These are phyloP conservation scores for Lachnum nothofagi DNA, from an alignment of 2,329 filamentous ascomycete genomes.

Conservation along the genomic window DNA sequence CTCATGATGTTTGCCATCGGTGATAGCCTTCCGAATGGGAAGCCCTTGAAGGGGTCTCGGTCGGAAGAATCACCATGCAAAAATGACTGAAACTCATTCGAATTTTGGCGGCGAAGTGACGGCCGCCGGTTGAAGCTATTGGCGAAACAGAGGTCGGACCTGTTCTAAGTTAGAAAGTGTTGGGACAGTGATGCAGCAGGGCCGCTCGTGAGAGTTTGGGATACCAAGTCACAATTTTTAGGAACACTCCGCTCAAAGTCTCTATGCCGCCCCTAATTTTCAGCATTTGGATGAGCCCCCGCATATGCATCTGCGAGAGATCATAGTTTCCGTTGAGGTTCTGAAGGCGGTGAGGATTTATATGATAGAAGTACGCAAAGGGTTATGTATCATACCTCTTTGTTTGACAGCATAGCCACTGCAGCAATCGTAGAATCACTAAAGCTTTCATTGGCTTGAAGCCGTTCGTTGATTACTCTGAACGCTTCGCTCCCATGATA, in stretches of 20 bases:
- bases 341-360: not conserved
- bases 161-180: not conserved
- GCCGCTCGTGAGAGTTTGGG: not conserved
- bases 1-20: slow-evolving; percentile 9
- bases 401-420: slow-evolving; percentile 19
- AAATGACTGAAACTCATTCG: not conserved
- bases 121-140: slow-evolving; percentile 13
- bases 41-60: no score
- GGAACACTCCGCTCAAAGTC: slow-evolving; percentile 6
- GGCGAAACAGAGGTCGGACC: slow-evolving; percentile 16
- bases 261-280: slow-evolving; percentile 8
- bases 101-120: slow-evolving; percentile 6
- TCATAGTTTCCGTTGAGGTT: slow-evolving; percentile 17
- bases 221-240: slow-evolving; percentile 14
- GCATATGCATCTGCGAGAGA: slow-evolving; percentile 13
- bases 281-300: slow-evolving; percentile 11
- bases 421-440: slow-evolving; percentile 17
- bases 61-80: no score
- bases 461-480: slow-evolving; percentile 13
- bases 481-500: slow-evolving; percentile 20
- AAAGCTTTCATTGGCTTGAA: not conserved
- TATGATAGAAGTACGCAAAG: not conserved
- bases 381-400: slow-evolving; percentile 18
- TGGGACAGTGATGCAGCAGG: no score
- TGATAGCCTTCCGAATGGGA: not conserved